phyloP scores from a whole-genome alignment of 345 rosid species.

The Pistacia integerrima region DNA sequence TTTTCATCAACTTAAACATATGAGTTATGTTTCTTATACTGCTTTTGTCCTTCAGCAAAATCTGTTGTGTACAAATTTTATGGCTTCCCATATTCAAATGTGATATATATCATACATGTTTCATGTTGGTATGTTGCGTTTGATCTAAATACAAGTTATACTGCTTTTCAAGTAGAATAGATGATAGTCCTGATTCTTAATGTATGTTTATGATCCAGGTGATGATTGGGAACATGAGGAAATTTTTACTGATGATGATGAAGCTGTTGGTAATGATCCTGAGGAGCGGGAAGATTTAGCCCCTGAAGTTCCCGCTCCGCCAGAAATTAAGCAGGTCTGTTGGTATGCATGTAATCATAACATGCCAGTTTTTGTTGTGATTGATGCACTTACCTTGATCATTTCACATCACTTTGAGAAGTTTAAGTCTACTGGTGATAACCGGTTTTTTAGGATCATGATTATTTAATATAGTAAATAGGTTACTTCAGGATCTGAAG shows the following conservation, averaged over 20 bases:
- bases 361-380: conserved; percentile 6
- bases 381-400: not conserved
- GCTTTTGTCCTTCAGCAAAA: not conserved
- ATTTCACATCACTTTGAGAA: not conserved
- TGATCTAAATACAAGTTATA: not conserved
- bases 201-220: conserved; percentile 45
- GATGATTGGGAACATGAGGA: conserved; percentile 99
- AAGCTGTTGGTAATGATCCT: conserved; percentile 89
- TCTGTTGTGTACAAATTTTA: not conserved
- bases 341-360: not conserved
- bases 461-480: too few relatives aligned
- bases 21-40: not conserved
- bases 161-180: not conserved
- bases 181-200: conserved; percentile 2
- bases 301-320: conserved; percentile 95
- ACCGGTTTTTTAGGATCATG: not conserved
- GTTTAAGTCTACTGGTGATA: not conserved
- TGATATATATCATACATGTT: not conserved
- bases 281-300: conserved; percentile 95
- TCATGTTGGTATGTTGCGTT: not conserved
- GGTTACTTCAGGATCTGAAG: not conserved
- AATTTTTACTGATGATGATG: conserved; percentile 97
- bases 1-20: not conserved
- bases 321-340: conserved; percentile 88
- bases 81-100: not conserved